Evolutionary conservation across 345 rosid species (phyloP), one percentile per base, ranked within the genome.

Genomic region (Aegle marmelos): DNA sequence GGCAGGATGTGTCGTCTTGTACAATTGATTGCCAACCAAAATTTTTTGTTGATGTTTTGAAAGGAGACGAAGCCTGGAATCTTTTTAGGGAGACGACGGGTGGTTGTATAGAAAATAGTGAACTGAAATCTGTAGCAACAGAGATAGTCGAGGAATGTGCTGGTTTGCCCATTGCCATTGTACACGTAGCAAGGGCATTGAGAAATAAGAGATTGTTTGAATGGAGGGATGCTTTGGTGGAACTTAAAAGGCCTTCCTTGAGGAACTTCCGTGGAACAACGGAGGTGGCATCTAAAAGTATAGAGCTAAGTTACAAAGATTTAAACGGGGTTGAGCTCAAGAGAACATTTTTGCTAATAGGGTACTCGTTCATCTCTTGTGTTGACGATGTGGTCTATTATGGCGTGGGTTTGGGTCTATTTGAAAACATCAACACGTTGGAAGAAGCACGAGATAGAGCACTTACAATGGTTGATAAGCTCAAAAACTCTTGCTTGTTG

Each of bases 91-190:
- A 6, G 68, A 31, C 1, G 22, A 76, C 76, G 1, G 84, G 84
- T 6, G 73, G 39, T 3, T 2, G 7, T 31, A 41, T 60, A 33
- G 65, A 79, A 25, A 36, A 21, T 25, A 13, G 9, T 7, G 53
- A 50, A 0, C n/a, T 87, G 60, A 33, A 2, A 5, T 0, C 76
- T 17, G 4, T 74, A 10, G 86, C 85, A 13, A 6, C 0, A 25
- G 77, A 83, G 28, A 50, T 79, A 1, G 78, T 74, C 33, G 9
- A 50, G 4, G 69, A 27, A 39, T 87, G 87, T 73, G 81, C 9
- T 7, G 84, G 90, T 0, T 73, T 87, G 63, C 90, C 90, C 0
- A 6, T 87, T 28, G 25, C 71, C 2, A 45, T 87, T 24, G 68
- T 59, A 4, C 54, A 81, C 0, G 22, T 77, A 50, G 90, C 83